Percentiles rank a stretch among this genome's conserved stretches.
Evolutionary conservation across 1,284 basidiomycete genomes (phyloP).

Genomic region (Trichosporon coremiiforme): DNA sequence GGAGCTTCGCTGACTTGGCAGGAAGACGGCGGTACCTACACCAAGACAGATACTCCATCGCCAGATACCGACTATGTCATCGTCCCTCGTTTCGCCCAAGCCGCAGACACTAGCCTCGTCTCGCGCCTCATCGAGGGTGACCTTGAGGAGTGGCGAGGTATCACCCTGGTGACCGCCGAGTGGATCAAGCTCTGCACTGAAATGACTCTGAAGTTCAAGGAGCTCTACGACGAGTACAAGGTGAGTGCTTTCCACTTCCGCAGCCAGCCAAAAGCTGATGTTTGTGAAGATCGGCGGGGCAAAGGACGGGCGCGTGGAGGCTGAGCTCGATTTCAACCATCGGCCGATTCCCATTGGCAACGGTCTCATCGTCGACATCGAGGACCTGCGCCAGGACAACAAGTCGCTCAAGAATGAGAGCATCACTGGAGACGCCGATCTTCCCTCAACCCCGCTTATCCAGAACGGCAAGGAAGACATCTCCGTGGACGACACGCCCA

Average conservation of each 20-base stretch:
- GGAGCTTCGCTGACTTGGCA: neutral
- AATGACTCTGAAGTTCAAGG: neutral
- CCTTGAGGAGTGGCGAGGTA: neutral
- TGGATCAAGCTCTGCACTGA: neutral
- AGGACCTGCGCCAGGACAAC: neutral
- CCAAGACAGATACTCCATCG: neutral
- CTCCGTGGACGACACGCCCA: neutral
- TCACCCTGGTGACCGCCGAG: slow-evolving; percentile 1
- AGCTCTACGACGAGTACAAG: neutral
- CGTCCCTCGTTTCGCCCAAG: neutral
- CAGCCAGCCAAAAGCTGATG: neutral
- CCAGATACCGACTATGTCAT: neutral
- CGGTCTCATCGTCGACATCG: slow-evolving; percentile 3
- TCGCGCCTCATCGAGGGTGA: neutral
- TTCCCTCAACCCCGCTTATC: neutral
- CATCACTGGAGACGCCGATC: neutral
- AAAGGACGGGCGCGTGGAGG: neutral
- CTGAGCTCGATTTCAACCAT: neutral
- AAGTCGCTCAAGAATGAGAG: neutral
- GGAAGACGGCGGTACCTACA: neutral
- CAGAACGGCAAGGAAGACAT: neutral
- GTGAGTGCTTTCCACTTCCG: neutral
- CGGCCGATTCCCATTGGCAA: neutral
- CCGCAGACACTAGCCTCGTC: neutral
- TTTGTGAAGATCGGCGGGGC: neutral